Percentiles rank a stretch among this genome's conserved stretches.
phyloP scores from a whole-genome alignment of 2,329 filamentous ascomycete genomes.

The Ophiosphaerella korrae region DNA sequence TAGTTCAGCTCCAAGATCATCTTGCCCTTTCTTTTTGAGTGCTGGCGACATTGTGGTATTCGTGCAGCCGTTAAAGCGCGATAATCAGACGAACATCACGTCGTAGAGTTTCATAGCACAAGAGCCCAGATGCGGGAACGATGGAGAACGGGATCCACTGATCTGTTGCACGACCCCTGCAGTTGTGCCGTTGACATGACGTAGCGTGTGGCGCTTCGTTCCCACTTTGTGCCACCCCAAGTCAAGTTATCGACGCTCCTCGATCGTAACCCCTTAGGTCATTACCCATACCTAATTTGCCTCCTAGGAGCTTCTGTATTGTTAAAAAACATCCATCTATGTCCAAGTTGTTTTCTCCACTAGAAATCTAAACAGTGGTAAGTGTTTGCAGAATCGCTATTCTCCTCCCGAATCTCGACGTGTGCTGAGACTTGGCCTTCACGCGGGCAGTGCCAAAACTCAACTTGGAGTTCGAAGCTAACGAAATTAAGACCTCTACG shows the following conservation, averaged over 20 bases:
- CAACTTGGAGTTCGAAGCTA: slow-evolving; percentile 1
- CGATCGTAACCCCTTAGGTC: slow-evolving; percentile 14
- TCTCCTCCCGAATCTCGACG: slow-evolving; percentile 8
- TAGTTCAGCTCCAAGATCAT: slow-evolving; percentile 51
- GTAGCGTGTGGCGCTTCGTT: slow-evolving; percentile 40
- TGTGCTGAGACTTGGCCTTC: slow-evolving; percentile 19
- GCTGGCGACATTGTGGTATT: slow-evolving; percentile 24
- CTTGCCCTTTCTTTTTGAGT: slow-evolving; percentile 39
- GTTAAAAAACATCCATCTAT: not conserved
- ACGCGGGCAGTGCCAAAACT: slow-evolving; percentile 21
- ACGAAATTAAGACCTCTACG: not conserved
- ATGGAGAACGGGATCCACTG: slow-evolving; percentile 35
- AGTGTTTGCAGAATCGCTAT: slow-evolving; percentile 9
- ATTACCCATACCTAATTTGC: slow-evolving; percentile 6
- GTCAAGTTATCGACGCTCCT: slow-evolving; percentile 28
- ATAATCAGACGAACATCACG: slow-evolving; percentile 1
- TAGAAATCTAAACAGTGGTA: slow-evolving; percentile 12
- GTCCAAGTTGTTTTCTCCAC: not conserved
- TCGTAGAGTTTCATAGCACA: slow-evolving; percentile 19
- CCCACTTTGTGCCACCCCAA: slow-evolving; percentile 35
- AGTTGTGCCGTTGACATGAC: slow-evolving; percentile 33
- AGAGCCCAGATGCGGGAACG: slow-evolving; percentile 18
- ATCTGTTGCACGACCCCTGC: slow-evolving; percentile 26
- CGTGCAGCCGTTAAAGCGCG: slow-evolving; percentile 11
- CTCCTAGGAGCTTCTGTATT: no score